phyloP scores from a whole-genome alignment of 148 eudicot species.

The Cornus kousa region DNA sequence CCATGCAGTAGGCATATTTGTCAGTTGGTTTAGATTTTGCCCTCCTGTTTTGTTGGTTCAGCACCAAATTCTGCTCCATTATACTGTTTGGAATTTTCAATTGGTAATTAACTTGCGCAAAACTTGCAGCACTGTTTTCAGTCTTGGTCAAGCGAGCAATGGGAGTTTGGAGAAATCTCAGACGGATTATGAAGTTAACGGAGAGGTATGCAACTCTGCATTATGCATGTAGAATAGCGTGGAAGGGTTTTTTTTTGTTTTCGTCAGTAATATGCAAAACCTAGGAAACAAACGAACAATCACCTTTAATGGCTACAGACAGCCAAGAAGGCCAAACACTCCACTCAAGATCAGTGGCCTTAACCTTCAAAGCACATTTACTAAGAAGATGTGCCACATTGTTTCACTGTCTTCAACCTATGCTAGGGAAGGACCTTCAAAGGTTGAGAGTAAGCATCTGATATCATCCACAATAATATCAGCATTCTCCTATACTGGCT shows the following conservation, averaged over 20 bases:
- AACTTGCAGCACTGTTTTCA: conserved; percentile 32
- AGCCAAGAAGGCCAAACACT: no score
- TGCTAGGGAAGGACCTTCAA: no score
- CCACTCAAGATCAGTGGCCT: no score
- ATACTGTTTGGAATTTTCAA: neutral
- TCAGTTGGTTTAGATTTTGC: neutral
- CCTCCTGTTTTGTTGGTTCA: neutral
- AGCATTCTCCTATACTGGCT: no score
- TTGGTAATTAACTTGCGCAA: neutral
- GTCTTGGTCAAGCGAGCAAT: conserved; percentile 31
- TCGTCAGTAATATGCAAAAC: no score
- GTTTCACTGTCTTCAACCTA: no score
- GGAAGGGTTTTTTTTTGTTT: neutral
- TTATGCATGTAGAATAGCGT: conserved; percentile 3
- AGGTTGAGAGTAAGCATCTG: no score
- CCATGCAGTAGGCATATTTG: neutral
- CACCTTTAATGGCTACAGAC: no score
- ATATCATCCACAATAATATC: no score
- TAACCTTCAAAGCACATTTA: no score
- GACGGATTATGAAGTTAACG: conserved; percentile 52
- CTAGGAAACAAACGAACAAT: no score
- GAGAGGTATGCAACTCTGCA: conserved; percentile 48
- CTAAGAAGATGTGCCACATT: no score
- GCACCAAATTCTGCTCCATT: neutral
- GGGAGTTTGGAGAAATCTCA: conserved; percentile 40